phyloP scores from a whole-genome alignment of 805 yeast genomes.

The Tetrapisispora phaffii region DNA sequence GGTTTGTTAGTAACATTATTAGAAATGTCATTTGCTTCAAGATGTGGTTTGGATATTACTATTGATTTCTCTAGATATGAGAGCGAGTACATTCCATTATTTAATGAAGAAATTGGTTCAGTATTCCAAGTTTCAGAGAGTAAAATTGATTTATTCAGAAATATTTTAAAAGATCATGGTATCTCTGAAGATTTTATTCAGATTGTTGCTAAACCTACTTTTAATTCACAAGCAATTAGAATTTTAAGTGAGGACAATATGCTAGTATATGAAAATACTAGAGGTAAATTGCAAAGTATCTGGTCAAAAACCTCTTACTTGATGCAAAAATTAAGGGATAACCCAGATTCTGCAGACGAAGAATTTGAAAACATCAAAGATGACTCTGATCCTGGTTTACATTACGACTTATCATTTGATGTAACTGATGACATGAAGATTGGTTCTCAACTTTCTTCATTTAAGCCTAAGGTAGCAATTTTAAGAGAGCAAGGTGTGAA shows the following conservation, averaged over 20 bases:
- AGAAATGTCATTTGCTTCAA: slow-evolving; percentile 96
- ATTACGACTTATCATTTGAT: slow-evolving; percentile 65
- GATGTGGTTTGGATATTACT: slow-evolving; percentile 65
- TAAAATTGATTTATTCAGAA: slow-evolving; percentile 45
- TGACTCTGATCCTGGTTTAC: slow-evolving; percentile 82
- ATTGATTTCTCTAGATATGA: slow-evolving; percentile 31
- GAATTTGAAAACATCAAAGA: slow-evolving; percentile 69
- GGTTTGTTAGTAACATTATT: slow-evolving; percentile 76
- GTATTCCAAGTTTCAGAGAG: slow-evolving; percentile 72
- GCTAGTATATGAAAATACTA: slow-evolving; percentile 40
- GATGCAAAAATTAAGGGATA: slow-evolving; percentile 86
- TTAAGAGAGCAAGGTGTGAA: slow-evolving; percentile 98
- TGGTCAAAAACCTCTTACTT: slow-evolving; percentile 88
- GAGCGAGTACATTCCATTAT: slow-evolving; percentile 47
- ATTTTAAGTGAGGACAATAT: slow-evolving; percentile 34
- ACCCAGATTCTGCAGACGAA: slow-evolving; percentile 82
- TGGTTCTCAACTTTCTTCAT: slow-evolving; percentile 14
- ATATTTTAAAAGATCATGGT: slow-evolving; percentile 48
- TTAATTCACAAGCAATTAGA: slow-evolving; percentile 39
- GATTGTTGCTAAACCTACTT: slow-evolving; percentile 61
- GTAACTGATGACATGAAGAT: slow-evolving; percentile 42
- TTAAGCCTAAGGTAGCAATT: slow-evolving; percentile 83
- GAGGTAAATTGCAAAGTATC: slow-evolving; percentile 64
- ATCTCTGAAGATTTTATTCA: slow-evolving; percentile 45
- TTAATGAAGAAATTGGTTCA: slow-evolving; percentile 92